Base-by-base conservation (phyloP, 2,329 filamentous ascomycete genomes). In the Chrysoporthe austroafricana region DNA sequence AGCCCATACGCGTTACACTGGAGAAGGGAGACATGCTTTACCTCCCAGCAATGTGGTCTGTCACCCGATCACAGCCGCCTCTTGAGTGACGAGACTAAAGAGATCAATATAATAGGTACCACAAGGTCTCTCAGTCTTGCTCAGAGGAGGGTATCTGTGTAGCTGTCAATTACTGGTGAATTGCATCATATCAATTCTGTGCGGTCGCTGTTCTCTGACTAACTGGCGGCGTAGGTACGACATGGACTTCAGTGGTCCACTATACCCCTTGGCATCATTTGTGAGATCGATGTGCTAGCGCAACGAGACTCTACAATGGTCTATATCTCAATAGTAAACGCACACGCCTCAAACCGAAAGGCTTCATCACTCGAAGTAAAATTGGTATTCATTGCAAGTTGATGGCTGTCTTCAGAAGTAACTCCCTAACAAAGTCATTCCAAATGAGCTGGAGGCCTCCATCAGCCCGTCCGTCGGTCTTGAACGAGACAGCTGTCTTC, bases 81-180 rank as follows among this genome's bases (percentile, higher is more conserved):
- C 26, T 18, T 34, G 3, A 13, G 11, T 60, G 21, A 52, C 36
- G 46, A 34, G 54, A 8, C 61, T 64, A 43, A 67, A 32, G 11
- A 6, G 16, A 42, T 16, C n/a, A 14, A 21, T 50, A 26, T 54
- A 18, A 32, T 58, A 87, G 87, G 87, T 93, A 92, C 75, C 92
- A 96, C 76, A 94, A 95, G 76, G 92, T 96, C 4, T 88, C 86
- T 7, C 92, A 96, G 75, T 88, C 85, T 2, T 89, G 87, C 71
- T 84, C 83, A 0, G 80, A 86, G 0, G 91, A 94, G 70, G 90
- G 89, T 0, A 87, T 94, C 43, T 93, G 91, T 54, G 88, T 91
- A 66, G 91, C 92, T 1, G 88, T 94, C 48, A 96, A 96, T 74
- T 95, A 95, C 77, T 96, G 92, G 90, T 90, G 77, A 74, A 81